phyloP scores from a whole-genome alignment of 257 asterid species.

The Nicotiana tomentosiformis region DNA sequence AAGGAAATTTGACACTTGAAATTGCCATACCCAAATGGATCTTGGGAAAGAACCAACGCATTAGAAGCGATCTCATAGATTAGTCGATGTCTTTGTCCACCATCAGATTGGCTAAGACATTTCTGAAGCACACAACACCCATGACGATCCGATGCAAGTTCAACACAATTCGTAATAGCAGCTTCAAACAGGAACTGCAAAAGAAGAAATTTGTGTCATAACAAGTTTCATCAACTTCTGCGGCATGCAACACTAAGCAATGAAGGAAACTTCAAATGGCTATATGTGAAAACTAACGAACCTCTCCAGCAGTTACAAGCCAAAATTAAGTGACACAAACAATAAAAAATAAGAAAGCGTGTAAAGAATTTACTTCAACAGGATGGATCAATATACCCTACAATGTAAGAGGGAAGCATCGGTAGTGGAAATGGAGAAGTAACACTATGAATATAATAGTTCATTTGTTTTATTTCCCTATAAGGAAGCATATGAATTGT shows the following conservation, averaged over 20 bases:
- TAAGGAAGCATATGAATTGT: background rate
- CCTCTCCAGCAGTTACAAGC: background rate
- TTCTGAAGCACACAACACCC: constrained; percentile 96
- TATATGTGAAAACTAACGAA: background rate
- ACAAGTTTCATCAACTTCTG: background rate
- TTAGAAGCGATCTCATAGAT: constrained; percentile 62
- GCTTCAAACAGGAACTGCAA: constrained; percentile 83
- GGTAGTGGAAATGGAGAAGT: background rate
- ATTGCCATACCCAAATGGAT: constrained; percentile 77
- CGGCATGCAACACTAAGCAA: background rate
- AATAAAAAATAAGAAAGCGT: background rate
- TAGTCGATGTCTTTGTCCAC: constrained; percentile 60
- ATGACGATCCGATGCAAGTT: constrained; percentile 88
- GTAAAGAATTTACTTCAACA: background rate
- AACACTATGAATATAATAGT: background rate
- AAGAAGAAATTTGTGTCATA: background rate
- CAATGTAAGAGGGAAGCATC: background rate
- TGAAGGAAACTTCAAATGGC: background rate
- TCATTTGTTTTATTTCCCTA: background rate
- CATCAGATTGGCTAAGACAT: constrained; percentile 68
- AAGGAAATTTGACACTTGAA: background rate
- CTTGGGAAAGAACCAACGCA: constrained; percentile 83
- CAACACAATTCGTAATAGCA: constrained; percentile 81
- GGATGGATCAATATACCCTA: background rate
- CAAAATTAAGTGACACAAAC: background rate